phyloP scores from a whole-genome alignment of 495 filamentous ascomycete species.

The Jackrogersella minutella region DNA sequence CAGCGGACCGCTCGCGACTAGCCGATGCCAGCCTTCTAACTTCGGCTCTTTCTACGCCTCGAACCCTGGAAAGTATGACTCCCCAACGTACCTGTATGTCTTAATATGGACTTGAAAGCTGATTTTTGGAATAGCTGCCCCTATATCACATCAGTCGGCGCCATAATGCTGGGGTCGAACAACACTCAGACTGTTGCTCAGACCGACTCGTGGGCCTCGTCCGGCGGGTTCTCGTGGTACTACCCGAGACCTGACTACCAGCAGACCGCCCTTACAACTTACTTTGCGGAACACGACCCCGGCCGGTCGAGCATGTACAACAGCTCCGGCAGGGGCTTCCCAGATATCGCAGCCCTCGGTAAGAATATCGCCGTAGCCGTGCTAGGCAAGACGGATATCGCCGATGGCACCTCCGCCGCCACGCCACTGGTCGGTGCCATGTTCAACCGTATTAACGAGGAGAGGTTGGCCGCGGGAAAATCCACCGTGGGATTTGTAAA shows the following conservation, averaged over 20 bases:
- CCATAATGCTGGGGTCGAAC: background rate
- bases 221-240: background rate
- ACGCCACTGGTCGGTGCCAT: conserved; percentile 66
- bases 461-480: conserved; percentile 64
- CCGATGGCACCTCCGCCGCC: conserved; percentile 67
- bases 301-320: conserved; percentile 54
- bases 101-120: background rate
- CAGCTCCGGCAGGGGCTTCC: conserved; percentile 66
- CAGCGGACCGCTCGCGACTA: background rate
- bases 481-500: conserved; percentile 58
- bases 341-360: conserved; percentile 72
- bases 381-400: conserved; percentile 48
- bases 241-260: conserved; percentile 47
- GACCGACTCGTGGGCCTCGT: background rate
- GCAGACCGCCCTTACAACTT: conserved; percentile 57
- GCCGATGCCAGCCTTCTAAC: background rate
- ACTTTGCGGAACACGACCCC: conserved; percentile 57
- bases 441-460: conserved; percentile 70
- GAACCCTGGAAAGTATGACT: background rate
- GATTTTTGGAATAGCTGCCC: background rate
- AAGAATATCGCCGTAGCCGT: conserved; percentile 62
- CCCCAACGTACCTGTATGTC: background rate
- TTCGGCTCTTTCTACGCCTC: background rate
- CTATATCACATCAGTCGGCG: background rate
- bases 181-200: background rate